Evolutionary conservation across 805 yeast species (phyloP).

Genomic region (Saccharomycopsis synnaedendra): DNA sequence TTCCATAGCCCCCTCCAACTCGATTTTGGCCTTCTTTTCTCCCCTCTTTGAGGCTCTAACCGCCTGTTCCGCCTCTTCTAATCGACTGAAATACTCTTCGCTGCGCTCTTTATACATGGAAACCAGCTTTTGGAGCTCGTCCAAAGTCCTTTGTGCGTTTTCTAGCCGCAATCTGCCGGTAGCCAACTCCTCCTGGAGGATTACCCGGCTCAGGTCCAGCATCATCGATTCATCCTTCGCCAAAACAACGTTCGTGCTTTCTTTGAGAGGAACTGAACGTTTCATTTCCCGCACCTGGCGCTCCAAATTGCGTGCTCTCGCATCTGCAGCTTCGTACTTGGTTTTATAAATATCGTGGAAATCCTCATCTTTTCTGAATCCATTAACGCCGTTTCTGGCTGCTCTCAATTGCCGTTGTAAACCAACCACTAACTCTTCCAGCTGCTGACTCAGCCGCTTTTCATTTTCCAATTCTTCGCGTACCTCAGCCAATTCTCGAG

Average conservation of each 20-base stretch:
- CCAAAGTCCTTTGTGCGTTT: slow-evolving; percentile 42
- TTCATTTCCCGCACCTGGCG: slow-evolving; percentile 20
- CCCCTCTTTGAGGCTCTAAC: slow-evolving; percentile 51
- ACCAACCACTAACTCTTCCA: slow-evolving; percentile 37
- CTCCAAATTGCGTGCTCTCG: slow-evolving; percentile 31
- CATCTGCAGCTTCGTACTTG: slow-evolving; percentile 36
- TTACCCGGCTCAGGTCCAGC: slow-evolving; percentile 19
- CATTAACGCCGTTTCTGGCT: background rate
- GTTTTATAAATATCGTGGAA: slow-evolving; percentile 28
- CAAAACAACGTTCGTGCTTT: slow-evolving; percentile 22
- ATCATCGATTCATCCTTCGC: slow-evolving; percentile 23
- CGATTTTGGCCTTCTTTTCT: slow-evolving; percentile 41
- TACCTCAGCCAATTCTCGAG: slow-evolving; percentile 36
- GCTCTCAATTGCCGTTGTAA: slow-evolving; percentile 27
- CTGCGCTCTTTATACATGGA: slow-evolving; percentile 60
- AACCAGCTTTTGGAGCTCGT: slow-evolving; percentile 41
- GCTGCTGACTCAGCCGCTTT: slow-evolving; percentile 37
- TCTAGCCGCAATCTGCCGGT: slow-evolving; percentile 46
- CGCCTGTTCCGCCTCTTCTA: slow-evolving; percentile 72
- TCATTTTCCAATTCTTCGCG: slow-evolving; percentile 40
- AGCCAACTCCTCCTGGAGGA: slow-evolving; percentile 30
- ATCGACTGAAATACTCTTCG: slow-evolving; percentile 58
- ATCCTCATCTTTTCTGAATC: slow-evolving; percentile 4
- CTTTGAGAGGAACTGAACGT: slow-evolving; percentile 19
- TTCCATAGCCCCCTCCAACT: slow-evolving; percentile 39